Base-by-base conservation (phyloP, 352 stramenopile species). In the Blastocystis sp. region DNA sequence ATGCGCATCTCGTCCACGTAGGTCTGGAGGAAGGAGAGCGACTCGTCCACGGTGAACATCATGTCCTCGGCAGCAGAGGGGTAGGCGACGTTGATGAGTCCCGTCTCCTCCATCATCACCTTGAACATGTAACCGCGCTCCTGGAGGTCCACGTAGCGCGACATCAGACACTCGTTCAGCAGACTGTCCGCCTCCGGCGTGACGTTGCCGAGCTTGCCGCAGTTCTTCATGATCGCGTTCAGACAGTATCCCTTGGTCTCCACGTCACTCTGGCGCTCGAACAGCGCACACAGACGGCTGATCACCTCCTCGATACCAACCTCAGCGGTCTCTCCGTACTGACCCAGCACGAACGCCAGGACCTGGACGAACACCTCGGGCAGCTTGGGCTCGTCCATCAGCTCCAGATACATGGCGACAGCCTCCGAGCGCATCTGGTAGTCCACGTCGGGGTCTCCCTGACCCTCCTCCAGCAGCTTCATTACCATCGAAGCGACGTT, bases 61-160 rank as follows among this genome's bases (percentile, higher is more conserved):
- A 94, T 91, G 67, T 92, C 94, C 71, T 91, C 94, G n/a, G 91
- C 91, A 75, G 94, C 92, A 78, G 93, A 92, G 16, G 92, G 92
- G 87, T 92, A 94, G 0, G 91, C 1, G 87, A 88, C 91, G 94
- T 93, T 6, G 94, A 87, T 18, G 21, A 85, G 44, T 16, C 57
- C 57, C 36, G 59, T 56, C 76, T 94, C 93, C 79, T 95, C 96
- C 48, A 96, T 92, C 44, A 98, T 90, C 4, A 91, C 91, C 18
- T 97, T 90, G 87, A 98, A 98, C 91, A 99, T 96, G 75, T 97
- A 94, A 89, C 95, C 98, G n/a, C 96, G 94, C 89, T 97, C 94
- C 89, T 98, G 95, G 36, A 98, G 89, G 87, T 99, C 95, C 40
- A 94, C 94, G 88, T 97, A 95, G 29, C 92, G 91, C 42, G 93